These are phyloP conservation scores for Trichoderma sp. DNA, from an alignment of 2,329 filamentous ascomycete genomes.

Conservation along the genomic window DNA sequence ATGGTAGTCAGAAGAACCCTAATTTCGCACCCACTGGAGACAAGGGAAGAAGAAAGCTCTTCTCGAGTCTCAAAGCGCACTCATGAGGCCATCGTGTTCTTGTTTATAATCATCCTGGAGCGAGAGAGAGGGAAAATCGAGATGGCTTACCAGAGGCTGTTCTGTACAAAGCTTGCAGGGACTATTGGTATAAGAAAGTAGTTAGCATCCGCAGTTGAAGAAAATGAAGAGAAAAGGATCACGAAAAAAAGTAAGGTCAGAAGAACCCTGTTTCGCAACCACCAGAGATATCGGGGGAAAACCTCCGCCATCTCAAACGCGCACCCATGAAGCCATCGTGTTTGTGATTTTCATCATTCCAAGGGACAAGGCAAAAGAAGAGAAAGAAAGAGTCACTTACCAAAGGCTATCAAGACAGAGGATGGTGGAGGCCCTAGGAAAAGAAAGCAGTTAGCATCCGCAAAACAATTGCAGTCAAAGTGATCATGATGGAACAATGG, in stretches of 20 bases:
- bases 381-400: background rate
- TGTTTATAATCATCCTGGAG: no score
- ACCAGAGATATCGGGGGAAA: background rate
- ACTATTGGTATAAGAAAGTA: background rate
- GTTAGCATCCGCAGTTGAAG: background rate
- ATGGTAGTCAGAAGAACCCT: slow-evolving; percentile 7
- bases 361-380: background rate
- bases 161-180: background rate
- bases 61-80: background rate
- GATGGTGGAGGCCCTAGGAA: background rate
- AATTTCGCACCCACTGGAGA: background rate
- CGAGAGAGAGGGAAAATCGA: no score
- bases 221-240: background rate
- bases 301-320: background rate
- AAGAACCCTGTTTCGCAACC: background rate
- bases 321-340: background rate
- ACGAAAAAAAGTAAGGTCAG: background rate
- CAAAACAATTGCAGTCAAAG: background rate
- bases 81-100: no score
- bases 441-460: background rate
- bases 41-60: background rate
- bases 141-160: no score
- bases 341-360: background rate
- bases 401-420: background rate
- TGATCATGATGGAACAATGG: background rate